Percentiles rank a stretch among this genome's conserved stretches.
Evolutionary conservation across 2,329 filamentous ascomycete genomes (phyloP).

Genomic region (Nemania sp.): DNA sequence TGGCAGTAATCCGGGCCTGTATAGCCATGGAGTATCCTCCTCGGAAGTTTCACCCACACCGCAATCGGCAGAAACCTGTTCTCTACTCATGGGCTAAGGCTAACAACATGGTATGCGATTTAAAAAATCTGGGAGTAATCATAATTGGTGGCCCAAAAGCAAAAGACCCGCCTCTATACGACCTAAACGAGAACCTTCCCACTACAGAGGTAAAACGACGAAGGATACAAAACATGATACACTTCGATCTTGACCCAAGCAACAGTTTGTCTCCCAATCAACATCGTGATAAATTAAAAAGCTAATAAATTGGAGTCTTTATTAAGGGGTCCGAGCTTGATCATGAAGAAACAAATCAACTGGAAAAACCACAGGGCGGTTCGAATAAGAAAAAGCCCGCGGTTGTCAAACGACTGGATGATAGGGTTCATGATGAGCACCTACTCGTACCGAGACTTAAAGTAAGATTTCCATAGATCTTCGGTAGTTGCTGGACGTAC

Average conservation of each 20-base stretch:
- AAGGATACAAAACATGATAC: constrained; percentile 43
- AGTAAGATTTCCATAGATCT: constrained; percentile 22
- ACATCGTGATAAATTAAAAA: background rate
- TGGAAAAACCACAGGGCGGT: constrained; percentile 11
- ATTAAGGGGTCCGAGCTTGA: constrained; percentile 36
- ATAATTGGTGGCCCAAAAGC: too few relatives aligned
- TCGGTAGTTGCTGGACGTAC: background rate
- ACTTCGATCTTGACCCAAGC: constrained; percentile 45
- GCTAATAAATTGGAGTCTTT: constrained; percentile 38
- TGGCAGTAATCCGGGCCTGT: constrained; percentile 41
- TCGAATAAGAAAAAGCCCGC: background rate
- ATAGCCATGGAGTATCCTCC: constrained; percentile 45
- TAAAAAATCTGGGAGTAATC: constrained; percentile 12
- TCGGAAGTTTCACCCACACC: constrained; percentile 39
- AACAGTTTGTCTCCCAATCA: constrained; percentile 40
- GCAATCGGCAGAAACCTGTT: constrained; percentile 25
- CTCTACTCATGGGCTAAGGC: background rate
- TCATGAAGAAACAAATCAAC: background rate
- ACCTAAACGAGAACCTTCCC: constrained; percentile 40
- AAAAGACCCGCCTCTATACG: constrained; percentile 8
- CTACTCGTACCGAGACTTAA: constrained; percentile 37
- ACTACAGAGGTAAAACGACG: constrained; percentile 28
- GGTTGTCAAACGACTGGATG: constrained; percentile 17
- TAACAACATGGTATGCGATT: constrained; percentile 16
- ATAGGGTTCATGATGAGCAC: constrained; percentile 31